Conservation (phyloP, 2,329 filamentous ascomycete genomes). For the Aspergillus quadrilineatus region DNA sequence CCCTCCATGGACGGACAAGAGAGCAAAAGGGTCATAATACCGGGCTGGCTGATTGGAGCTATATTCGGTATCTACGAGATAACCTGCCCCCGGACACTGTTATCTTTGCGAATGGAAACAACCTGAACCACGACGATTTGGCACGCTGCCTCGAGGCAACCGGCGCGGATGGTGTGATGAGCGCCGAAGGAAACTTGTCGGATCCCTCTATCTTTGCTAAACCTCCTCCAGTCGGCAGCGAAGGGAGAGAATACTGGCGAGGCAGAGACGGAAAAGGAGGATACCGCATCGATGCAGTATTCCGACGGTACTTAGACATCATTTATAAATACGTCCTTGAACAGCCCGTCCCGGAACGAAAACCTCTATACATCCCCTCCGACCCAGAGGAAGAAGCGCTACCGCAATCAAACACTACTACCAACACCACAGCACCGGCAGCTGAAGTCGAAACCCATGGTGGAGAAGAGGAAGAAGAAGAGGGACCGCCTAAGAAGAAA, state of each 20-base stretch:
- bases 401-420: slow-evolving; percentile 13
- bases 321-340: slow-evolving; percentile 75
- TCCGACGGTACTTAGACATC: slow-evolving; percentile 87
- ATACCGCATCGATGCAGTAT: slow-evolving; percentile 82
- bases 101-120: slow-evolving; percentile 94
- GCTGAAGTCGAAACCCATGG: slow-evolving; percentile 14
- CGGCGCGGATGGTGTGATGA: slow-evolving; percentile 91
- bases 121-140: slow-evolving; percentile 77
- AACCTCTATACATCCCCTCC: slow-evolving; percentile 69
- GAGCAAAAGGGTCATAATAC: slow-evolving; percentile 97
- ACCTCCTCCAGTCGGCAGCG: slow-evolving; percentile 62
- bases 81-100: slow-evolving; percentile 83
- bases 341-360: slow-evolving; percentile 61
- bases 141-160: slow-evolving; percentile 75
- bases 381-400: slow-evolving; percentile 39
- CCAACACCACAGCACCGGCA: slow-evolving; percentile 33
- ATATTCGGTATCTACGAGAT: slow-evolving; percentile 77
- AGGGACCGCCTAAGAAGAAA: slow-evolving; percentile 51
- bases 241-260: slow-evolving; percentile 82
- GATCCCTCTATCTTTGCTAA: slow-evolving; percentile 83
- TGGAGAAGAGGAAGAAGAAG: slow-evolving; percentile 29
- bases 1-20: slow-evolving; percentile 81
- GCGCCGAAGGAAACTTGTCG: slow-evolving; percentile 89
- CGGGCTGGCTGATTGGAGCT: slow-evolving; percentile 87
- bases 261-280: slow-evolving; percentile 76